Evolutionary conservation across 208 protist genomes (phyloP), one percentile per base, ranked within the genome.

Genomic region (Crithidia acanthocephali): DNA sequence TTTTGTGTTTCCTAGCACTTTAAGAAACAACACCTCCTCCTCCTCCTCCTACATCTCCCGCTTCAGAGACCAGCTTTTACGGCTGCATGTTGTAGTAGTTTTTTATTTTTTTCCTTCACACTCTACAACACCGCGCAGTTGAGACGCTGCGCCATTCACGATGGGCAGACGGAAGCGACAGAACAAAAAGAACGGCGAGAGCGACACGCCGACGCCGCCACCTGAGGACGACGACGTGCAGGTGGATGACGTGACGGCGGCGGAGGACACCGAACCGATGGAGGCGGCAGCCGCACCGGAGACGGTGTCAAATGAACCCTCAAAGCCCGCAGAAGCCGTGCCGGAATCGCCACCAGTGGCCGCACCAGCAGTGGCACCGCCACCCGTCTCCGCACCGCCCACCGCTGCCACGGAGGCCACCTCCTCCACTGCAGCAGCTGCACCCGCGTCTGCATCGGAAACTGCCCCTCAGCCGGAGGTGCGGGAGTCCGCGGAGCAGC

Each of bases 101-200:
- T 40, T 11, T 40, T 40, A 5, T 5, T 11, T 40, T 40, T 40
- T 40, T 40, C 8, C 35, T 40, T 40, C 35, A 40, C 35, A 40
- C 35, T 40, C 35, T 13, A 40, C 35, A n/a, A n/a, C n/a, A n/a
- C n/a, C n/a, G n/a, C n/a, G n/a, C n/a, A n/a, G n/a, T n/a, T n/a
- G n/a, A n/a, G n/a, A n/a, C n/a, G n/a, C n/a, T n/a, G n/a, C n/a
- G n/a, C n/a, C n/a, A n/a, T n/a, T 32, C 9, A 55, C 25, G 2
- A 68, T 68, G 62, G 62, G 48, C 48, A 28, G 62, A 27, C 60
- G 60, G 2, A 51, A 30, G 52, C 57, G 48, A 52, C 62, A 4
- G 11, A 58, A 68, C 23, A 58, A 56, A 23, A 68, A 68, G 48
- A 58, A 6, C 23, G 48, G 15, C 27, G 62, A 48, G 2, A 48